A percentile compares a stretch with the other conserved stretches of the same genome.
Evolutionary conservation across 768 basidiomycete species (phyloP).

Genomic region (Rickenella mellea): DNA sequence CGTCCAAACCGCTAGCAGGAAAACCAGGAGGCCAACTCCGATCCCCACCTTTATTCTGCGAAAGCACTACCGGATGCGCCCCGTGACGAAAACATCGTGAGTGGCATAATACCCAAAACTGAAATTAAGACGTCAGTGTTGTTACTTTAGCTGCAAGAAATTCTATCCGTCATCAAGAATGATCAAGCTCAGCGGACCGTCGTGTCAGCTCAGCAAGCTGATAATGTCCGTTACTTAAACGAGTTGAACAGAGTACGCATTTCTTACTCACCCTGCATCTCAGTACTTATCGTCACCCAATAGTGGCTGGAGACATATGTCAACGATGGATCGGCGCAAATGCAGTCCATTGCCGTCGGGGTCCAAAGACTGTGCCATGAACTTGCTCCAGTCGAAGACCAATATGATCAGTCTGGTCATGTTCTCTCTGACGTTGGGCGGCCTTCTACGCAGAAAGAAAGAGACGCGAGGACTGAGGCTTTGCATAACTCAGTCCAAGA

Average conservation of each 20-base stretch:
- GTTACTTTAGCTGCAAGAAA: conserved; percentile 26
- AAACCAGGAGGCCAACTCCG: too few species aligned
- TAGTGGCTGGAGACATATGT: conserved; percentile 84
- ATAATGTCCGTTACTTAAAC: conserved; percentile 69
- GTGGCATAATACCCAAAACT: conserved; percentile 7
- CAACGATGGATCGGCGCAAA: conserved; percentile 63
- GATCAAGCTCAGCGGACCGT: conserved; percentile 38
- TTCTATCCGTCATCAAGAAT: conserved; percentile 37
- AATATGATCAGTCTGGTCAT: conserved; percentile 13
- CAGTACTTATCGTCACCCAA: conserved; percentile 8
- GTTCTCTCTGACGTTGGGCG: conserved; percentile 25
- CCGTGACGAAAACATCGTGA: too few species aligned
- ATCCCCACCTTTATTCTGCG: too few species aligned
- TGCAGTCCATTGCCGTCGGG: conserved; percentile 48
- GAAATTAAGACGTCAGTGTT: conserved; percentile 1
- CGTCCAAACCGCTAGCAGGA: not conserved
- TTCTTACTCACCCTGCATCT: not conserved
- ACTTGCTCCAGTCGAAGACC: conserved; percentile 25
- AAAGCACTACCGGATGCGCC: too few species aligned
- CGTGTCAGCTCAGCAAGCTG: conserved; percentile 57
- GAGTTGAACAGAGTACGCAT: conserved; percentile 58
- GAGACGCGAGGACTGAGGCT: conserved; percentile 18
- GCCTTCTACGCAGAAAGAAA: conserved; percentile 23
- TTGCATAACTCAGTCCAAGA: conserved; percentile 22
- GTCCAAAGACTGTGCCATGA: conserved; percentile 51